These are phyloP conservation scores for Bolboschoenus planiculmis DNA, from an alignment of 176 grass and related monocot genomes.

Conservation along the genomic window DNA sequence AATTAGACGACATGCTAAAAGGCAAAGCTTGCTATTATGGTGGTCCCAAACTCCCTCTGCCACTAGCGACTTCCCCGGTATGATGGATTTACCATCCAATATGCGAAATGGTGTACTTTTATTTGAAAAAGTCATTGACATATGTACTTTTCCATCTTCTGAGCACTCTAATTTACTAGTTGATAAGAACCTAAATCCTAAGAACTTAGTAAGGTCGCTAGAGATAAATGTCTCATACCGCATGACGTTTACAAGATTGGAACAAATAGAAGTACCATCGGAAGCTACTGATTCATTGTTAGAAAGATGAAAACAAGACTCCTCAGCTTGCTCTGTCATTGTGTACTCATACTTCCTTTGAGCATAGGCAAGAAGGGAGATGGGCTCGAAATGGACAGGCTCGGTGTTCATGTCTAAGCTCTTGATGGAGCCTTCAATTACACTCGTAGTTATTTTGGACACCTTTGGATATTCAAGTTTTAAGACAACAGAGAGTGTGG, in stretches of 20 bases:
- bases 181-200: slow-evolving; percentile 42
- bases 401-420: slow-evolving; percentile 11
- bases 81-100: slow-evolving; percentile 25
- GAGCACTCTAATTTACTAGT: slow-evolving; percentile 44
- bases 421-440: slow-evolving; percentile 51
- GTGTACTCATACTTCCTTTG: slow-evolving; percentile 48
- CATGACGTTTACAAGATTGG: slow-evolving; percentile 39
- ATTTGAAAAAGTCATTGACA: slow-evolving; percentile 52
- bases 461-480: slow-evolving; percentile 35
- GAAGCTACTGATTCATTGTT: neutral
- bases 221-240: slow-evolving; percentile 19
- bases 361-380: slow-evolving; percentile 58
- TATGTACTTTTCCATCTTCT: slow-evolving; percentile 35
- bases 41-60: slow-evolving; percentile 68
- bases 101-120: neutral
- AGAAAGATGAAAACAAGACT: slow-evolving; percentile 39
- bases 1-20: slow-evolving; percentile 50
- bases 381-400: slow-evolving; percentile 19
- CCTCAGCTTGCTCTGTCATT: slow-evolving; percentile 23
- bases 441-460: slow-evolving; percentile 42
- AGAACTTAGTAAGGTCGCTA: slow-evolving; percentile 18
- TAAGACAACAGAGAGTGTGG: slow-evolving; percentile 40
- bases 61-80: slow-evolving; percentile 46
- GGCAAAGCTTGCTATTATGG: slow-evolving; percentile 36
- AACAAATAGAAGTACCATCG: slow-evolving; percentile 26